phyloP scores from a whole-genome alignment of 148 eudicot genomes.

The Salicornia ramosissima region DNA sequence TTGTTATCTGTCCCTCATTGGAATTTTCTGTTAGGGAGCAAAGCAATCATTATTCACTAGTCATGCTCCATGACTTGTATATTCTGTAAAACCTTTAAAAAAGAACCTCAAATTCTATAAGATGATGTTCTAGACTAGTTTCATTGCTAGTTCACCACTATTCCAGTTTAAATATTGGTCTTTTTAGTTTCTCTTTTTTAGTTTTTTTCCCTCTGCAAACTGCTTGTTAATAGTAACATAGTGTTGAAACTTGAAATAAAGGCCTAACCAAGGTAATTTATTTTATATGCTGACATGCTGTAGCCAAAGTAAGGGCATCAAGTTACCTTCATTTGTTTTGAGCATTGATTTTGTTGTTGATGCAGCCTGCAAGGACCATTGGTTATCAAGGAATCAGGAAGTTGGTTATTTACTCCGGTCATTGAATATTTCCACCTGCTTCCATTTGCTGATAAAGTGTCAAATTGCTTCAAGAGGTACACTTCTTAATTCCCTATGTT shows the following conservation, averaged over 20 bases:
- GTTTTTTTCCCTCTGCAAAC: too few species aligned
- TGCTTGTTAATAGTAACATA: too few species aligned
- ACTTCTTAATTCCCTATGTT: neutral
- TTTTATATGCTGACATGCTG: neutral
- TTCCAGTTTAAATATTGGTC: neutral
- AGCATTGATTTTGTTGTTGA: constrained; percentile 14
- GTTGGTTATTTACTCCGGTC: constrained; percentile 52
- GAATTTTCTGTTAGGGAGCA: neutral
- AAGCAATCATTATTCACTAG: neutral
- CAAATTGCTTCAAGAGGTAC: constrained; percentile 61
- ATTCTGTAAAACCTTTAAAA: neutral
- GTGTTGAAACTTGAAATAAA: too few species aligned
- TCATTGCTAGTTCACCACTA: neutral
- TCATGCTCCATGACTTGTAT: neutral
- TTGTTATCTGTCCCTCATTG: neutral
- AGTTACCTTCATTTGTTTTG: neutral
- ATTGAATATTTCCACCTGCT: constrained; percentile 74
- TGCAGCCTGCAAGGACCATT: constrained; percentile 78
- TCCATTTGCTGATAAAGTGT: constrained; percentile 60
- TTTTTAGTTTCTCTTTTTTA: neutral
- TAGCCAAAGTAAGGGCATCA: neutral
- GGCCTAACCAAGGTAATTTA: neutral
- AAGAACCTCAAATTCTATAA: neutral
- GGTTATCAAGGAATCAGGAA: constrained; percentile 34
- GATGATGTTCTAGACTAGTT: neutral